Evolutionary conservation across 2,329 filamentous ascomycete species (phyloP).

Genomic region (Fusarium sp.): DNA sequence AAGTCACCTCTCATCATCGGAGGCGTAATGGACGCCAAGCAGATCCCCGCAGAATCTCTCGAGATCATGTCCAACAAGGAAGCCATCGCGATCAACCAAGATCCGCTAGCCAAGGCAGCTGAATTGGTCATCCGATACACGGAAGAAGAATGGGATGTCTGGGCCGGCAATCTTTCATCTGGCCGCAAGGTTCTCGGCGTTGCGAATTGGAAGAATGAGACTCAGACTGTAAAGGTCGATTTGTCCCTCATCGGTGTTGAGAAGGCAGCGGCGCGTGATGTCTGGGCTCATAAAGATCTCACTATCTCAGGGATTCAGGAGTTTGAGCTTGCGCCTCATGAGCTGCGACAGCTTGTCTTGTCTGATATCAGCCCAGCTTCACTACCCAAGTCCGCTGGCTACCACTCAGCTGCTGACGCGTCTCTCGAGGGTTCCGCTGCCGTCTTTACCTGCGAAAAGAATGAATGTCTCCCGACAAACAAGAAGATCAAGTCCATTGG

Average conservation of each 20-base stretch:
- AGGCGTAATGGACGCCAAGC: conserved; percentile 52
- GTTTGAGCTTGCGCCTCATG: conserved; percentile 51
- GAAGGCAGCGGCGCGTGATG: conserved; percentile 52
- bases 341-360: conserved; percentile 54
- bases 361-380: conserved; percentile 46
- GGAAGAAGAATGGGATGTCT: conserved; percentile 62
- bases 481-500: conserved; percentile 56
- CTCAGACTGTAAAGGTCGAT: conserved; percentile 55
- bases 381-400: conserved; percentile 43
- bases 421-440: conserved; percentile 50
- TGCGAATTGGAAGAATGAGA: conserved; percentile 61
- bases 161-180: conserved; percentile 59
- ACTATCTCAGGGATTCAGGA: conserved; percentile 48
- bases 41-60: conserved; percentile 55
- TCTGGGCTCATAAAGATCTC: conserved; percentile 53
- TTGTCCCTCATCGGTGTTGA: conserved; percentile 54
- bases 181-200: conserved; percentile 57
- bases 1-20: conserved; percentile 64
- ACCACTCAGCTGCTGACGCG: conserved; percentile 55
- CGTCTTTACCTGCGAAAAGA: conserved; percentile 49
- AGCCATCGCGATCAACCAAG: conserved; percentile 68
- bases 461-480: conserved; percentile 56
- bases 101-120: conserved; percentile 62
- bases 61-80: conserved; percentile 61
- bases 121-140: conserved; percentile 60